These are phyloP conservation scores for Fusarium sp. DNA, from an alignment of 2,329 filamentous ascomycete genomes.

Conservation along the genomic window DNA sequence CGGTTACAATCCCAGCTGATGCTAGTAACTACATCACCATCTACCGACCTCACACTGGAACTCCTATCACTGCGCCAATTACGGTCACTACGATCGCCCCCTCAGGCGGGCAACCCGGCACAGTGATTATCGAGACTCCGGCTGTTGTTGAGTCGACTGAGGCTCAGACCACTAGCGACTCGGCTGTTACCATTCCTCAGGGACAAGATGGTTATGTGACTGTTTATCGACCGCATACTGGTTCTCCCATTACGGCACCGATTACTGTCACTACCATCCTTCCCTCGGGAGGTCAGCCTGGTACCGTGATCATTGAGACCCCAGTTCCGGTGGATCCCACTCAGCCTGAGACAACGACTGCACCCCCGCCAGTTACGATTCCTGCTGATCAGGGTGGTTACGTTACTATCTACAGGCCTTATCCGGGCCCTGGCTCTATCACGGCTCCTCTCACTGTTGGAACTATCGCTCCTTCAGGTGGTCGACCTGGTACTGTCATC, in stretches of 20 bases:
- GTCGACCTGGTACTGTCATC: conserved; percentile 26
- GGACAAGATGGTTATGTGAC: background rate
- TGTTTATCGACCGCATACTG: conserved; percentile 30
- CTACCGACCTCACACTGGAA: conserved; percentile 26
- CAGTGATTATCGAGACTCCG: conserved; percentile 31
- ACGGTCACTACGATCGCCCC: conserved; percentile 35
- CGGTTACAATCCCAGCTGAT: conserved; percentile 10
- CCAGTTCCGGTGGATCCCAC: background rate
- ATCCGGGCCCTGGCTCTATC: conserved; percentile 25
- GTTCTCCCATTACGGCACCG: conserved; percentile 28
- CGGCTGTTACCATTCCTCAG: background rate
- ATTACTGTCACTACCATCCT: conserved; percentile 26
- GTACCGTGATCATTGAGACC: conserved; percentile 32
- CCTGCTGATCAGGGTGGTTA: conserved; percentile 28
- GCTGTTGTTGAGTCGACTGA: background rate
- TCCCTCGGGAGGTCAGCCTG: conserved; percentile 30
- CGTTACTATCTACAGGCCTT: conserved; percentile 28
- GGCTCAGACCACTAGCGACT: background rate
- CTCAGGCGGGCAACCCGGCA: conserved; percentile 29
- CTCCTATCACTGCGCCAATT: conserved; percentile 24
- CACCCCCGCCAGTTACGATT: conserved; percentile 15
- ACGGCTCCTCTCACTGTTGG: conserved; percentile 20
- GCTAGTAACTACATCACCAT: conserved; percentile 23
- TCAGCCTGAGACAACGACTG: conserved; percentile 8
- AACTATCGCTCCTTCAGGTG: conserved; percentile 24